Evolutionary conservation across 176 grass and related monocot species (phyloP).

Genomic region (Musa itinerans): DNA sequence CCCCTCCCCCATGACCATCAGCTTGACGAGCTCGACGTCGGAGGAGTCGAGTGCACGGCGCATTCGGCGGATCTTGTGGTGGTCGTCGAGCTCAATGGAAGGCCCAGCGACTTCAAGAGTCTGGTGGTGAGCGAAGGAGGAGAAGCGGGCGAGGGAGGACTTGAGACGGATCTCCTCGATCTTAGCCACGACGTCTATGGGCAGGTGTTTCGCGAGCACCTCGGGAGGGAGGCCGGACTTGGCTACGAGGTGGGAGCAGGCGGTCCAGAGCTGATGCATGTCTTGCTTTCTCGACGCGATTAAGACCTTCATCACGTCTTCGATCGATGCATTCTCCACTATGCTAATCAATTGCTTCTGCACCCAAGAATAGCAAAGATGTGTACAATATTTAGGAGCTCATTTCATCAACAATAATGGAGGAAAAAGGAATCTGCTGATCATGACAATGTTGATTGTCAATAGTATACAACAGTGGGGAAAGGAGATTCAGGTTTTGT

Average conservation of each 20-base stretch:
- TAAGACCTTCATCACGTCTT: conserved; percentile 99
- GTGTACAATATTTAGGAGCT: not conserved
- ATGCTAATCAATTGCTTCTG: conserved; percentile 90
- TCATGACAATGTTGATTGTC: not conserved
- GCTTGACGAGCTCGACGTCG: conserved; percentile 97
- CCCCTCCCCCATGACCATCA: conserved; percentile 99
- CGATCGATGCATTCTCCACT: conserved; percentile 98
- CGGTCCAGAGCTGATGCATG: conserved; percentile 82
- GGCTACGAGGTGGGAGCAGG: conserved; percentile 92
- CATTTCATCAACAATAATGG: not conserved
- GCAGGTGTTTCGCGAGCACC: conserved; percentile 93
- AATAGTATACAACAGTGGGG: not conserved
- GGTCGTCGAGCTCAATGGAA: conserved; percentile 23
- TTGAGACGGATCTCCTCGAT: conserved; percentile 93
- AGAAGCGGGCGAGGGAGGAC: conserved; percentile 56
- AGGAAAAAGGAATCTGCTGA: not conserved
- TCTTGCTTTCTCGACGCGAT: conserved; percentile 94
- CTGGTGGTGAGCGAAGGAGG: conserved; percentile 28
- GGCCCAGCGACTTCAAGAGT: not conserved
- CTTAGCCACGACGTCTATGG: conserved; percentile 84
- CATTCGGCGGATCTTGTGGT: conserved; percentile 70
- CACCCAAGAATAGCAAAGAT: not conserved
- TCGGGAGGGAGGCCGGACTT: conserved; percentile 89
- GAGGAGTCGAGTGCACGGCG: conserved; percentile 70
- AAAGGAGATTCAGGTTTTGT: not conserved